Evolutionary conservation across 352 stramenopile species (phyloP).

Genomic region (Pythium phragmitis): DNA sequence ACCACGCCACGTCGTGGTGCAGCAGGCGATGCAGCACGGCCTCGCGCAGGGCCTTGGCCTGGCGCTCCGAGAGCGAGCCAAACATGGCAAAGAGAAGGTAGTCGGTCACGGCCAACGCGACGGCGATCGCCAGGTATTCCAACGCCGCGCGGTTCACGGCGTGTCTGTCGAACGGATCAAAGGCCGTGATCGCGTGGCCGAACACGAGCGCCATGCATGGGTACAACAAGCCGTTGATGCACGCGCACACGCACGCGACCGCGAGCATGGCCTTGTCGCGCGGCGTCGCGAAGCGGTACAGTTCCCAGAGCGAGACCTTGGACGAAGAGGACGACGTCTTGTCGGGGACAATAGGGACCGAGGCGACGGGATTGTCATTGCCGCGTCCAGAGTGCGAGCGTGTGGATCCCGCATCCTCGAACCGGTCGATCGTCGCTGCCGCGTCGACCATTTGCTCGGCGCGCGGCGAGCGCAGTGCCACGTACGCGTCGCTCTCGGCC

Average conservation of each 20-base stretch:
- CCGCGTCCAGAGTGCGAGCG: too few relatives aligned
- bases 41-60: slow-evolving; percentile 27
- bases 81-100: slow-evolving; percentile 30
- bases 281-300: slow-evolving; percentile 29
- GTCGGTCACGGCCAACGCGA: slow-evolving; percentile 32
- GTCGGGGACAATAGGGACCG: too few relatives aligned
- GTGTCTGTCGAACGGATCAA: slow-evolving; percentile 26
- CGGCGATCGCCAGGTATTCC: slow-evolving; percentile 19
- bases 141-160: slow-evolving; percentile 19
- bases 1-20: slow-evolving; percentile 28
- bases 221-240: slow-evolving; percentile 34
- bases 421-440: not conserved
- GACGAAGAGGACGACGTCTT: too few relatives aligned
- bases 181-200: slow-evolving; percentile 30
- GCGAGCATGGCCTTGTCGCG: slow-evolving; percentile 27
- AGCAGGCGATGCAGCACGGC: slow-evolving; percentile 21
- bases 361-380: too few relatives aligned
- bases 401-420: not conserved
- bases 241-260: slow-evolving; percentile 26
- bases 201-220: slow-evolving; percentile 45
- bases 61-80: slow-evolving; percentile 24
- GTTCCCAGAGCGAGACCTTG: slow-evolving; percentile 1
- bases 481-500: not conserved
- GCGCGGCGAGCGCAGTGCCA: slow-evolving; percentile 12
- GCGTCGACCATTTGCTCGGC: not conserved